Conservation (phyloP, 306 rosid species). For the Purshia tridentata region DNA sequence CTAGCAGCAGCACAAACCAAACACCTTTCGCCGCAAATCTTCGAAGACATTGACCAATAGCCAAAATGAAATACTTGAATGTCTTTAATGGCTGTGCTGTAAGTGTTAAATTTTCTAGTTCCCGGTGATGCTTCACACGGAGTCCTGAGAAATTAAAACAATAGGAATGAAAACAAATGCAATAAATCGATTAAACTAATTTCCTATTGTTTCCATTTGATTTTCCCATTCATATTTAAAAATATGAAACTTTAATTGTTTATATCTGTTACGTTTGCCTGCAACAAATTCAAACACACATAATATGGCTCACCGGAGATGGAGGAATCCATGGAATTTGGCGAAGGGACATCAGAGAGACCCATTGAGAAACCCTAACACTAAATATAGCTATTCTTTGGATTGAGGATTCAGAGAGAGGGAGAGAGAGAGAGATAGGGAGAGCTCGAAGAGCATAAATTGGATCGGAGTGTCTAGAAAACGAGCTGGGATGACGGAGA, state of each 20-base stretch:
- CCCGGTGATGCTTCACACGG: slow-evolving; percentile 17
- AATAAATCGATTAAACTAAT: neutral
- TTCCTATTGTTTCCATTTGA: neutral
- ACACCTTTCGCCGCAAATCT: slow-evolving; percentile 6
- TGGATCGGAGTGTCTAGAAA: neutral
- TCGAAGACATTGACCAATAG: slow-evolving; percentile 1
- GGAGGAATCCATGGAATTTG: slow-evolving; percentile 5
- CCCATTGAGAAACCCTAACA: slow-evolving; percentile 7
- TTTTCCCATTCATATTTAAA: neutral
- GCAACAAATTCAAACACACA: neutral
- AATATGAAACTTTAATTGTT: neutral
- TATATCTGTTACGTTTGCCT: neutral
- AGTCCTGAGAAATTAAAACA: slow-evolving; percentile 5
- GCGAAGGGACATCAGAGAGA: neutral
- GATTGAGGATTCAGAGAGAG: neutral
- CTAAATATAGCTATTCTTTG: neutral
- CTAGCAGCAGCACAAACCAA: slow-evolving; percentile 17
- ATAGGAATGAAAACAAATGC: neutral
- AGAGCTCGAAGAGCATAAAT: neutral
- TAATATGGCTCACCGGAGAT: slow-evolving; percentile 11
- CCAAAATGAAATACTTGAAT: slow-evolving; percentile 7
- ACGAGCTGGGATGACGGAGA: neutral
- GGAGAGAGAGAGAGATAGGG: neutral
- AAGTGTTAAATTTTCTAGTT: slow-evolving; percentile 3
- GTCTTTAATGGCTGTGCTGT: slow-evolving; percentile 15